Conservation (phyloP, 2,329 filamentous ascomycete species). For the Colletotrichum echinochloae region DNA sequence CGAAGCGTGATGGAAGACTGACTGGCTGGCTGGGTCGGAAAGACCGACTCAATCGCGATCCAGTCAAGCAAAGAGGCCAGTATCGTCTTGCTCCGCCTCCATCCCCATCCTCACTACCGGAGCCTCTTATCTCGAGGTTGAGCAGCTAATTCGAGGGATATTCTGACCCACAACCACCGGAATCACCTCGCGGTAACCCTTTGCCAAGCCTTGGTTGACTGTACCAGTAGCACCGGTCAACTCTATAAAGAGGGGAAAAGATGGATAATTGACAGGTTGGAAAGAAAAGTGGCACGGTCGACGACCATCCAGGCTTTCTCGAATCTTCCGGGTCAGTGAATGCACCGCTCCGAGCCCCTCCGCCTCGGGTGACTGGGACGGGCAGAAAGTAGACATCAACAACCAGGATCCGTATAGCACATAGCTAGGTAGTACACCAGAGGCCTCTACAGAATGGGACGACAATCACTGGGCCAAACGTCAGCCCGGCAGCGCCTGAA, state of each 20-base stretch:
- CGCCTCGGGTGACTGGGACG: background rate
- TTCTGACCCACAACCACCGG: background rate
- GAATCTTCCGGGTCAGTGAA: background rate
- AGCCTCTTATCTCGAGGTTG: background rate
- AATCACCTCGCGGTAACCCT: background rate
- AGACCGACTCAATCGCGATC: background rate
- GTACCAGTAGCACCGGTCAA: background rate
- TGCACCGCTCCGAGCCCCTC: background rate
- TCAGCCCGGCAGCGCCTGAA: conserved; percentile 21
- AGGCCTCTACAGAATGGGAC: background rate
- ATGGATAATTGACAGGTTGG: background rate
- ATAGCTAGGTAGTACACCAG: too few species aligned
- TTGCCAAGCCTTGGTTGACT: background rate
- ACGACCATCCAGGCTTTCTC: background rate
- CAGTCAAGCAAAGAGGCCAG: background rate
- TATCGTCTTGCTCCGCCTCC: background rate
- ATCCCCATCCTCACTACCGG: background rate
- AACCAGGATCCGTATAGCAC: too few species aligned
- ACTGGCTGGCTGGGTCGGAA: background rate
- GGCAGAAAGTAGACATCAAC: conserved; percentile 11
- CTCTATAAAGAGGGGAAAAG: background rate
- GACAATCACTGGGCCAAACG: conserved; percentile 11
- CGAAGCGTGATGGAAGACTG: background rate
- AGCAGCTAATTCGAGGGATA: background rate
- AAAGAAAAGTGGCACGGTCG: too few species aligned